phyloP scores from a whole-genome alignment of 2,329 filamentous ascomycete genomes.

The Alternaria gansuensis region DNA sequence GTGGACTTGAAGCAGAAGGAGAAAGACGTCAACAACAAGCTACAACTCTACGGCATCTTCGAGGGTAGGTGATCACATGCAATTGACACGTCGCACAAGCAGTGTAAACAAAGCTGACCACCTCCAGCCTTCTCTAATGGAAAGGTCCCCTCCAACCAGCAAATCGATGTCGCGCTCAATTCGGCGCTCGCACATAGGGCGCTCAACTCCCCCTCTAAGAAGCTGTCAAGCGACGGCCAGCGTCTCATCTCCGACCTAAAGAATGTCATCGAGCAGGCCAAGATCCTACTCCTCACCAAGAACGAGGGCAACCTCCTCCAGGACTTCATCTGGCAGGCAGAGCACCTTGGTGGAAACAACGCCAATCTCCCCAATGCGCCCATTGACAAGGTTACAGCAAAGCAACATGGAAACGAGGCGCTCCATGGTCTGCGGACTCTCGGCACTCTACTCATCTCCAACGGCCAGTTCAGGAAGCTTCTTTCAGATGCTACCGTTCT shows the following conservation, averaged over 20 bases:
- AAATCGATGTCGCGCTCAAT: constrained; percentile 95
- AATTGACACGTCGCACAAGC: constrained; percentile 5
- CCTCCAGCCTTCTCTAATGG: constrained; percentile 80
- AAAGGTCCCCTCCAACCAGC: constrained; percentile 93
- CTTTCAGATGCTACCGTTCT: constrained; percentile 81
- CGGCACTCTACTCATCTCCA: constrained; percentile 88
- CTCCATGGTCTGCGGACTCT: constrained; percentile 86
- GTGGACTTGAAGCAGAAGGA: constrained; percentile 80
- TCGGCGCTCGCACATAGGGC: constrained; percentile 78
- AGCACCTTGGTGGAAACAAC: constrained; percentile 72
- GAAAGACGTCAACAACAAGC: constrained; percentile 86
- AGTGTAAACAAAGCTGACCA: constrained; percentile 26
- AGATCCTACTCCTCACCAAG: constrained; percentile 86
- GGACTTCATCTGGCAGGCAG: constrained; percentile 95
- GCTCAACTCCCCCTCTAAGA: constrained; percentile 73
- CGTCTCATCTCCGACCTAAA: constrained; percentile 79
- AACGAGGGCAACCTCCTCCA: constrained; percentile 94
- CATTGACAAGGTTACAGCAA: constrained; percentile 76
- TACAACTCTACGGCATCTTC: constrained; percentile 93
- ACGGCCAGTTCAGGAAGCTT: constrained; percentile 94
- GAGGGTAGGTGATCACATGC: constrained; percentile 59
- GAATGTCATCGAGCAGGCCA: constrained; percentile 83
- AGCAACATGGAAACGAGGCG: constrained; percentile 84
- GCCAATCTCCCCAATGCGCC: constrained; percentile 71
- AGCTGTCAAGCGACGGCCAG: constrained; percentile 84